phyloP scores from a whole-genome alignment of 805 yeast genomes.

The Metschnikowia henanensis region DNA sequence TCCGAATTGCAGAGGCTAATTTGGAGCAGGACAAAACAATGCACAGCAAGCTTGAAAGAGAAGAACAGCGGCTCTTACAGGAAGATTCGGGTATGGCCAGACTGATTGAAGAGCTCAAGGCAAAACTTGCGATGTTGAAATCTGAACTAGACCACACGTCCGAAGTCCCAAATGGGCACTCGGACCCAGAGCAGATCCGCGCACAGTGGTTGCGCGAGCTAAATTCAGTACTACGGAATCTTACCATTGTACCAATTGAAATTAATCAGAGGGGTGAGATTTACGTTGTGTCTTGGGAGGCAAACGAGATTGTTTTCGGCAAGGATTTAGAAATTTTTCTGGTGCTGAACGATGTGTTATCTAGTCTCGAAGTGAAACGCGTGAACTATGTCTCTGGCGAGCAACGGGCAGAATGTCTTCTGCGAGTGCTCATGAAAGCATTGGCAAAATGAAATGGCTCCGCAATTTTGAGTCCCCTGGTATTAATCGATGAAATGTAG shows the following conservation, averaged over 20 bases:
- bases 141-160: constrained; percentile 2
- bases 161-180: not conserved
- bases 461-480: not conserved
- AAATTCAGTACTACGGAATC: constrained; percentile 10
- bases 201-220: constrained; percentile 20
- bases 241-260: constrained; percentile 7
- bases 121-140: constrained; percentile 5
- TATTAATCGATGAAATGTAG: too few relatives aligned
- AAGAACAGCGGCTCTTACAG: constrained; percentile 6
- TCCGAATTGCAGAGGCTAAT: constrained; percentile 15
- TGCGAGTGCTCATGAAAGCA: not conserved
- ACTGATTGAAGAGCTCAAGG: constrained; percentile 5
- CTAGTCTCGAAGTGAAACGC: constrained; percentile 1
- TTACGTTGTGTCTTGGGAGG: not conserved
- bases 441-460: not conserved
- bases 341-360: not conserved
- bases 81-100: not conserved
- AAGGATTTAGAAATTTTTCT: constrained; percentile 9
- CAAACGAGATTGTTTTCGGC: constrained; percentile 6
- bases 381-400: constrained; percentile 11
- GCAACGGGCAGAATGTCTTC: not conserved
- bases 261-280: constrained; percentile 4
- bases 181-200: constrained; percentile 17
- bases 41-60: constrained; percentile 3
- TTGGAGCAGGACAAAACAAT: constrained; percentile 9